Percentiles rank a stretch among this genome's conserved stretches.
Evolutionary conservation across 352 stramenopile species (phyloP).

Genomic region (Globisporangium megalacanthum): DNA sequence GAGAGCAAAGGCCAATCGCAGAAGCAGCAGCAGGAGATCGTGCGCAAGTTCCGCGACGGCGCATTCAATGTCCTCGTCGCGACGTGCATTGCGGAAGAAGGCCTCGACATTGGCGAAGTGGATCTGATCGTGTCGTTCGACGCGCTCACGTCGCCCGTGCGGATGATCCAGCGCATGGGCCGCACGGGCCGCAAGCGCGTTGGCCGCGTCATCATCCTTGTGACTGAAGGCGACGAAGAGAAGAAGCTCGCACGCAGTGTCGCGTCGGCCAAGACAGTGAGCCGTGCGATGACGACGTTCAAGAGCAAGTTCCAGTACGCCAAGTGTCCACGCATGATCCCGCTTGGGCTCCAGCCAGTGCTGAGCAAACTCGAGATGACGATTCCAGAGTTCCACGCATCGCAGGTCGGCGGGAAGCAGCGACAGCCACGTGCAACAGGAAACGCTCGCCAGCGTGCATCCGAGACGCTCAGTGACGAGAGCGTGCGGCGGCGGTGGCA

Average conservation of each 20-base stretch:
- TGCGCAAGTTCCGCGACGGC: slow-evolving; percentile 84
- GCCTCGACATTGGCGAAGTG: slow-evolving; percentile 94
- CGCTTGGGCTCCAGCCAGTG: slow-evolving; percentile 35
- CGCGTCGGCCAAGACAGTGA: slow-evolving; percentile 74
- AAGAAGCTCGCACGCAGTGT: slow-evolving; percentile 82
- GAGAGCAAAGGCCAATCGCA: slow-evolving; percentile 91
- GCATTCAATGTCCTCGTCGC: slow-evolving; percentile 92
- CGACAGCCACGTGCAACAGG: slow-evolving; percentile 10
- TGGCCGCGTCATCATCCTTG: slow-evolving; percentile 85
- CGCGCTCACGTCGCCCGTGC: slow-evolving; percentile 92
- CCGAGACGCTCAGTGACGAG: slow-evolving; percentile 2
- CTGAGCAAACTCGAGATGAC: slow-evolving; percentile 57
- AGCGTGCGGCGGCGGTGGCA: slow-evolving; percentile 31
- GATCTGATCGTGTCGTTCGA: slow-evolving; percentile 94
- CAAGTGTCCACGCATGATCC: slow-evolving; percentile 72
- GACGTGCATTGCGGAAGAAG: slow-evolving; percentile 96
- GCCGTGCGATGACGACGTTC: slow-evolving; percentile 79
- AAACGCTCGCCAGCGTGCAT: slow-evolving; percentile 2
- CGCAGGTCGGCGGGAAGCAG: slow-evolving; percentile 60
- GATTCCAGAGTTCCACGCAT: slow-evolving; percentile 78
- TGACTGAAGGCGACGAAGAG: slow-evolving; percentile 87
- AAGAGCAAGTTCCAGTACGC: slow-evolving; percentile 87
- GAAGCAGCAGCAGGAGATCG: slow-evolving; percentile 93
- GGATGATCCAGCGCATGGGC: slow-evolving; percentile 94
- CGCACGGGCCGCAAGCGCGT: slow-evolving; percentile 95